Evolutionary conservation across 148 eudicot species (phyloP).

Genomic region (Rhododendron kiyosumense): DNA sequence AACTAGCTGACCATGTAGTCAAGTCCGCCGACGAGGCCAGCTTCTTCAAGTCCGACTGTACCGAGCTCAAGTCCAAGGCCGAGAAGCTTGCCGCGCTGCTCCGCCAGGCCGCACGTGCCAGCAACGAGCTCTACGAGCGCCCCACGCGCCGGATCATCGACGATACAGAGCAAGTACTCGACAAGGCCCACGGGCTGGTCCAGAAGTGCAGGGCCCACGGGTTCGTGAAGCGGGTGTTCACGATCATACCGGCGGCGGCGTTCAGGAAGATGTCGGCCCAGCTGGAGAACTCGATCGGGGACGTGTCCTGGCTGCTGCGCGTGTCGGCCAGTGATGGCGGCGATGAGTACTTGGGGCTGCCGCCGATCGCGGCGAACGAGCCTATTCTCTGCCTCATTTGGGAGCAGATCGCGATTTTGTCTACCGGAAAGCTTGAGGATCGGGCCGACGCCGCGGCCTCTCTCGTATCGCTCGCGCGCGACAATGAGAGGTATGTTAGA

Average conservation of each 20-base stretch:
- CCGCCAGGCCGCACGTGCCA: conserved; percentile 83
- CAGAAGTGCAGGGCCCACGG: conserved; percentile 76
- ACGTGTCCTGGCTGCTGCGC: conserved; percentile 79
- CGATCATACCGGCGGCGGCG: conserved; percentile 73
- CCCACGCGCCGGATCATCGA: conserved; percentile 84
- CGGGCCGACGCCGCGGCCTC: conserved; percentile 79
- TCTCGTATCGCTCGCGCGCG: conserved; percentile 69
- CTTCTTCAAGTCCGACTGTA: conserved; percentile 66
- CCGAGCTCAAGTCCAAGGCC: conserved; percentile 67
- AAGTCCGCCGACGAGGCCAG: conserved; percentile 75
- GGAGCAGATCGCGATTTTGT: conserved; percentile 82
- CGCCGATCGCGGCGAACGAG: conserved; percentile 95
- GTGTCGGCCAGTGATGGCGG: conserved; percentile 61
- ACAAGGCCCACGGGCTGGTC: conserved; percentile 50
- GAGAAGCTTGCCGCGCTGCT: conserved; percentile 78
- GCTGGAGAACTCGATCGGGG: conserved; percentile 76
- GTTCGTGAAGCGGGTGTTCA: conserved; percentile 70
- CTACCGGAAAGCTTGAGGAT: conserved; percentile 57
- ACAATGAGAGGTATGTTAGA: conserved; percentile 38
- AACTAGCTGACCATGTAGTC: conserved; percentile 70
- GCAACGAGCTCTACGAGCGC: conserved; percentile 81
- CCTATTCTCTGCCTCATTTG: conserved; percentile 81
- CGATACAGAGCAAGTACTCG: conserved; percentile 75
- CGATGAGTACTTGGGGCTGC: conserved; percentile 62
- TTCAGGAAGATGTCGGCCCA: conserved; percentile 57